Percentiles rank a stretch among this genome's conserved stretches.
phyloP scores from a whole-genome alignment of 2,329 filamentous ascomycete genomes.

The Phialophora verrucosa region DNA sequence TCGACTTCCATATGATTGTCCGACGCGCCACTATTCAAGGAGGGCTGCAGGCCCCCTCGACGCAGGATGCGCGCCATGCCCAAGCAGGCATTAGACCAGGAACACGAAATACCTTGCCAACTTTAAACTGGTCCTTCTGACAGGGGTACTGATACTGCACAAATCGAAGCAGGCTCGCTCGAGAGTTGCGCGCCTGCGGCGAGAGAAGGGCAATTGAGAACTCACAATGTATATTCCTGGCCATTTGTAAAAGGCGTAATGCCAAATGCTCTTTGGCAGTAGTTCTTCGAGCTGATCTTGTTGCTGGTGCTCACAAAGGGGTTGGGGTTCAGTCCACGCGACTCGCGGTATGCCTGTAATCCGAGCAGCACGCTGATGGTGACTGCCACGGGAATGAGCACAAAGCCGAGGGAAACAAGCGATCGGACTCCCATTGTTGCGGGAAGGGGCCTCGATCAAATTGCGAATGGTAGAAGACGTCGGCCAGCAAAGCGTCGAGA shows the following conservation, averaged over 20 bases:
- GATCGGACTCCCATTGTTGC: constrained; percentile 45
- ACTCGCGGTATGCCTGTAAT: constrained; percentile 53
- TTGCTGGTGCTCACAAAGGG: constrained; percentile 50
- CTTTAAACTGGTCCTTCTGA: constrained; percentile 15
- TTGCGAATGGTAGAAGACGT: neutral
- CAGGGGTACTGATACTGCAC: constrained; percentile 27
- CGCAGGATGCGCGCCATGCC: constrained; percentile 5
- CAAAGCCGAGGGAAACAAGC: constrained; percentile 58
- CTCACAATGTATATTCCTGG: constrained; percentile 57
- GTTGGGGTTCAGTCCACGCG: constrained; percentile 51
- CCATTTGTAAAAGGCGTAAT: constrained; percentile 53
- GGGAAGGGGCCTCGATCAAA: neutral
- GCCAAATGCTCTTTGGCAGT: constrained; percentile 55
- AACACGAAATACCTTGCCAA: constrained; percentile 16
- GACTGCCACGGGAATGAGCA: constrained; percentile 58
- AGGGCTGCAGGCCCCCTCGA: constrained; percentile 7
- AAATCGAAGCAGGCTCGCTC: constrained; percentile 3
- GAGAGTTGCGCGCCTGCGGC: neutral
- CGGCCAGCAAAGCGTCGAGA: neutral
- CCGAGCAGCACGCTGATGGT: constrained; percentile 59
- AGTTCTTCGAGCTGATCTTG: constrained; percentile 45
- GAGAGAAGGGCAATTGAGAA: constrained; percentile 24
- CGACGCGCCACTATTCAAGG: neutral
- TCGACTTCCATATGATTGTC: constrained; percentile 3
- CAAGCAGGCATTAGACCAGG: constrained; percentile 22